Conservation (phyloP, 2,329 filamentous ascomycete genomes). For the Aciculosporium take region DNA sequence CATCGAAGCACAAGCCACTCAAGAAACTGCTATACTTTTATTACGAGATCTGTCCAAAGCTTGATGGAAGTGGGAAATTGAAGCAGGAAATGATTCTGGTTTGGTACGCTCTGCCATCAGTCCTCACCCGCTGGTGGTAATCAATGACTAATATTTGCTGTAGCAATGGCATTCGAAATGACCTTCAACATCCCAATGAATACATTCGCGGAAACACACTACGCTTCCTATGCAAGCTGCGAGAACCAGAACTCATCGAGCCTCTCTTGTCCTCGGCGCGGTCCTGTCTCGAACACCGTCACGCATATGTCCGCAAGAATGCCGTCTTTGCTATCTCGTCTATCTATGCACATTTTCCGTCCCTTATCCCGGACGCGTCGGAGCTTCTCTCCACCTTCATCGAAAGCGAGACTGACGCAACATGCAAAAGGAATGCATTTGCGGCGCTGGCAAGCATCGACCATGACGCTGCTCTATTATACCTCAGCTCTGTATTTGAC, state of each 20-base stretch:
- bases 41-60: conserved; percentile 97
- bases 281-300: conserved; percentile 84
- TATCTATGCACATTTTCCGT: conserved; percentile 80
- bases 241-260: conserved; percentile 90
- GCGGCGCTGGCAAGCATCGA: conserved; percentile 81
- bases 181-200: conserved; percentile 94
- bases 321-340: conserved; percentile 89
- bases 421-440: conserved; percentile 96
- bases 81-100: conserved; percentile 99
- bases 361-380: conserved; percentile 85
- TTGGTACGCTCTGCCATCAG: conserved; percentile 43
- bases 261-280: conserved; percentile 85
- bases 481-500: conserved; percentile 80
- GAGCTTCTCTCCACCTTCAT: conserved; percentile 86
- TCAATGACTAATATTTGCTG: neutral
- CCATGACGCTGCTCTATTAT: conserved; percentile 82
- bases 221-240: conserved; percentile 90
- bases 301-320: conserved; percentile 97
- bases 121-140: neutral
- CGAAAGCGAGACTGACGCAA: conserved; percentile 79
- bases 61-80: conserved; percentile 80
- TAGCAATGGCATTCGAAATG: conserved; percentile 95
- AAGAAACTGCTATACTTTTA: conserved; percentile 99
- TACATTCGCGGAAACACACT: conserved; percentile 97
- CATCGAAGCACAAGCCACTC: conserved; percentile 85